These are phyloP conservation scores for Arabidopsis hybrid DNA, from an alignment of 441 rosid genomes.

Conservation along the genomic window DNA sequence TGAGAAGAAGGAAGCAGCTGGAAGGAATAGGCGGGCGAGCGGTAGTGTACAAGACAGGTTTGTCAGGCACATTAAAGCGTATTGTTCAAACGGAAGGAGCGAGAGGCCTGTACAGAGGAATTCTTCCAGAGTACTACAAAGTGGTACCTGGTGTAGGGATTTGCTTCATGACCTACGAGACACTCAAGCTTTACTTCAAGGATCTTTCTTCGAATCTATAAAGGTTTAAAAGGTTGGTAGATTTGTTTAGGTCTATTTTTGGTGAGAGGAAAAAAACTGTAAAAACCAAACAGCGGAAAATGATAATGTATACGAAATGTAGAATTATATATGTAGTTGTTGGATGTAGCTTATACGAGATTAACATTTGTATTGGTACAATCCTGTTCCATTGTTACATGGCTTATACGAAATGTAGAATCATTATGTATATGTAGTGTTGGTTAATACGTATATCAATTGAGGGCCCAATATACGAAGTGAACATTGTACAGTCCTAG, in stretches of 20 bases:
- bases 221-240: slow-evolving; percentile 11
- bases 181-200: slow-evolving; percentile 68
- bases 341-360: slow-evolving; percentile 12
- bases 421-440: neutral
- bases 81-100: slow-evolving; percentile 77
- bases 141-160: slow-evolving; percentile 97
- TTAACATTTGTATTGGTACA: neutral
- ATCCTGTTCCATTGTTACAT: too few relatives aligned
- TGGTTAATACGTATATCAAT: neutral
- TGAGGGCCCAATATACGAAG: neutral
- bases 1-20: slow-evolving; percentile 89
- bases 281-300: slow-evolving; percentile 2
- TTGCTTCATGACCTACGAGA: slow-evolving; percentile 93
- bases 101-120: slow-evolving; percentile 84
- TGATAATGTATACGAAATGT: slow-evolving; percentile 24
- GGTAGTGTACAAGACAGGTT: slow-evolving; percentile 76
- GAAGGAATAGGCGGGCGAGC: slow-evolving; percentile 94
- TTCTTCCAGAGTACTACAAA: slow-evolving; percentile 92
- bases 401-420: slow-evolving; percentile 26
- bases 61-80: slow-evolving; percentile 77
- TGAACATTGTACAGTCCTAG: neutral
- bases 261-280: slow-evolving; percentile 17
- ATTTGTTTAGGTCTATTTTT: slow-evolving; percentile 31
- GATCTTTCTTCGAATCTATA: slow-evolving; percentile 55
- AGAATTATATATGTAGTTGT: slow-evolving; percentile 10